Percentiles rank a stretch among this genome's conserved stretches.
phyloP scores from a whole-genome alignment of 805 yeast genomes.

The Kluyveromyces wickerhamii region DNA sequence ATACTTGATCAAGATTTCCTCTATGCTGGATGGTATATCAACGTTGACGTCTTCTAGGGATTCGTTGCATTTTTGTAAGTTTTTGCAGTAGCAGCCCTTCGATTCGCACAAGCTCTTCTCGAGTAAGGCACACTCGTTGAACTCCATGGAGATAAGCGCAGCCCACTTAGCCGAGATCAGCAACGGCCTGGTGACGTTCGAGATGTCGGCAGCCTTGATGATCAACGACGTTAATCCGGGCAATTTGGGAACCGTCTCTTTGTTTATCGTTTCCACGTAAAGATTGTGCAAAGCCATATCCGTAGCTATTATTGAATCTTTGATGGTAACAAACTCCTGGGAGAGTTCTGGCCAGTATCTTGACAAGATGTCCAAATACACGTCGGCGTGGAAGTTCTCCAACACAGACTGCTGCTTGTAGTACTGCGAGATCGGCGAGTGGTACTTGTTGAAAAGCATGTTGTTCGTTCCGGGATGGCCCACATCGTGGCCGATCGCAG shows the following conservation, averaged over 20 bases:
- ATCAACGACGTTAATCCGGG: constrained; percentile 55
- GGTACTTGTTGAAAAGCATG: constrained; percentile 49
- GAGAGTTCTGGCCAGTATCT: constrained; percentile 43
- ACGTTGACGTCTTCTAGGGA: constrained; percentile 8
- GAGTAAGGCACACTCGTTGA: constrained; percentile 53
- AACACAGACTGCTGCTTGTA: constrained; percentile 64
- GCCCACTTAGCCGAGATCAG: constrained; percentile 83
- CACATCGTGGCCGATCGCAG: constrained; percentile 90
- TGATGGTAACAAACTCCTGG: constrained; percentile 15
- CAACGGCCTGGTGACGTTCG: constrained; percentile 81
- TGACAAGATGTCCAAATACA: constrained; percentile 44
- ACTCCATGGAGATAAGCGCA: constrained; percentile 65
- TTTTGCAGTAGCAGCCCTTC: constrained; percentile 2
- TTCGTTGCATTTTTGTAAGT: constrained; percentile 25
- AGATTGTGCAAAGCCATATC: constrained; percentile 88
- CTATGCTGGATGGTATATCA: constrained; percentile 32
- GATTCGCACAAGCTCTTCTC: constrained; percentile 32
- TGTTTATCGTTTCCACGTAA: constrained; percentile 42
- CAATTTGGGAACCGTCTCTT: constrained; percentile 30
- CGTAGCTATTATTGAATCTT: constrained; percentile 56
- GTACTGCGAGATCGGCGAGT: constrained; percentile 54
- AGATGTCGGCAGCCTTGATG: constrained; percentile 91
- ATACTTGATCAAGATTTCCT: constrained; percentile 38
- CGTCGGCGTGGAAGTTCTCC: constrained; percentile 73
- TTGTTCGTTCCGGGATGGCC: constrained; percentile 97